Percentiles rank a stretch among this genome's conserved stretches.
Evolutionary conservation across 116 monocot species (phyloP).

Genomic region (Trichopus zeylanicus): DNA sequence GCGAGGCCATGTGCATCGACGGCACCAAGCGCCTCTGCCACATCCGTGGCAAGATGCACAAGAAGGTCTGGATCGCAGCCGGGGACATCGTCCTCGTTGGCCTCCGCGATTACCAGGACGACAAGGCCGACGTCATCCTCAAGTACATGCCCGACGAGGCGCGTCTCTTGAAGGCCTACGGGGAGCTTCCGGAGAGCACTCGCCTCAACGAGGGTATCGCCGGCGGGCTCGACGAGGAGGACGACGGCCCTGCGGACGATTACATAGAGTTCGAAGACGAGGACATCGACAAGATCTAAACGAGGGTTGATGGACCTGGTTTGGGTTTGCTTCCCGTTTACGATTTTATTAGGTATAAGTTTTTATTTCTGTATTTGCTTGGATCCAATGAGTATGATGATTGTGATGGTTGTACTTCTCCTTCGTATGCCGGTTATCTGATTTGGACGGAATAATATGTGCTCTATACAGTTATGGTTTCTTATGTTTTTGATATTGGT

Average conservation of each 20-base stretch:
- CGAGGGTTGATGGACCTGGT: neutral
- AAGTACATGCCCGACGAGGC: slow-evolving; percentile 52
- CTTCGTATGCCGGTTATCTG: neutral
- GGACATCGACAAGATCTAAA: slow-evolving; percentile 66
- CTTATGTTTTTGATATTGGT: neutral
- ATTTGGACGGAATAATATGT: neutral
- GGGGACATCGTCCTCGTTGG: slow-evolving; percentile 41
- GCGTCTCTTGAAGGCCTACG: slow-evolving; percentile 39
- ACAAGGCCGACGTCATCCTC: slow-evolving; percentile 44
- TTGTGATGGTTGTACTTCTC: too few relatives aligned
- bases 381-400: neutral
- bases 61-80: slow-evolving; percentile 47
- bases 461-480: neutral
- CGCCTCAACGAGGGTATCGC: slow-evolving; percentile 47
- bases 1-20: slow-evolving; percentile 40
- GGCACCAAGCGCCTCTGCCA: slow-evolving; percentile 41
- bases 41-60: slow-evolving; percentile 48
- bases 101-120: slow-evolving; percentile 42
- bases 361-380: neutral
- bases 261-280: slow-evolving; percentile 78
- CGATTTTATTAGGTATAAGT: neutral
- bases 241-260: slow-evolving; percentile 37
- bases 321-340: neutral
- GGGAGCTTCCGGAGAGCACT: slow-evolving; percentile 35
- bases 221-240: slow-evolving; percentile 41